Evolutionary conservation across 1,284 basidiomycete genomes (phyloP).

Genomic region (Ceratobasidium theobromae): DNA sequence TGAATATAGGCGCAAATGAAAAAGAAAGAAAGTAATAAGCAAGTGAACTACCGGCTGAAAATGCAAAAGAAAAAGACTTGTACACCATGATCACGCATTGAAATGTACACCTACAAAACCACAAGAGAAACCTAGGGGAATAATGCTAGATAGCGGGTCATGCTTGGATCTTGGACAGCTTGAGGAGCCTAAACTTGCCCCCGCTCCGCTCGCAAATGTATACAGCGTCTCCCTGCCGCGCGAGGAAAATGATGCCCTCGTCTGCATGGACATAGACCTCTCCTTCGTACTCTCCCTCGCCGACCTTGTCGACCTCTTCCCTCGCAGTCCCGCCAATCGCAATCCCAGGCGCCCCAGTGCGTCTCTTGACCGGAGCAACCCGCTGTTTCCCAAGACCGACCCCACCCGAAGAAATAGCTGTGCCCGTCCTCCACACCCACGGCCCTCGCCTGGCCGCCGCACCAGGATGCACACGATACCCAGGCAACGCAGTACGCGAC

Average conservation of each 20-base stretch:
- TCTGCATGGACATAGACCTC: conserved; percentile 40
- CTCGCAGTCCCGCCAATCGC: not conserved
- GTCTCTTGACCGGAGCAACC: not conserved
- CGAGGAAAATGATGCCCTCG: conserved; percentile 75
- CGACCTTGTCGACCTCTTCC: too few species aligned
- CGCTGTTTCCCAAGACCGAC: conserved; percentile 9
- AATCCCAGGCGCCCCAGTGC: not conserved
- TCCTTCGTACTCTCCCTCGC: too few species aligned
- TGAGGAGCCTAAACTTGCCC: conserved; percentile 70
- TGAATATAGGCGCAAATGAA: not conserved
- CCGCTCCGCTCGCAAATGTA: conserved; percentile 77
- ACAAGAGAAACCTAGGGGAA: not conserved
- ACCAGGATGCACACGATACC: conserved; percentile 61
- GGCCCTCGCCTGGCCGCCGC: conserved; percentile 65
- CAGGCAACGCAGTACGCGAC: conserved; percentile 65
- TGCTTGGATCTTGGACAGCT: conserved; percentile 53
- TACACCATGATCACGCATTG: not conserved
- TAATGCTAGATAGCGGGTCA: too few species aligned
- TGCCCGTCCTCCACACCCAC: conserved; percentile 78
- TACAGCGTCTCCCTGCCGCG: conserved; percentile 68
- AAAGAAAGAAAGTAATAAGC: not conserved
- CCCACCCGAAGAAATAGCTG: conserved; percentile 48
- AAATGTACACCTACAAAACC: not conserved
- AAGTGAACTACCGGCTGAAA: not conserved
- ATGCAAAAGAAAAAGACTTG: not conserved